Evolutionary conservation across 352 stramenopile genomes (phyloP), one percentile per base, ranked within the genome.

Genomic region (Achlya hypogyna): DNA sequence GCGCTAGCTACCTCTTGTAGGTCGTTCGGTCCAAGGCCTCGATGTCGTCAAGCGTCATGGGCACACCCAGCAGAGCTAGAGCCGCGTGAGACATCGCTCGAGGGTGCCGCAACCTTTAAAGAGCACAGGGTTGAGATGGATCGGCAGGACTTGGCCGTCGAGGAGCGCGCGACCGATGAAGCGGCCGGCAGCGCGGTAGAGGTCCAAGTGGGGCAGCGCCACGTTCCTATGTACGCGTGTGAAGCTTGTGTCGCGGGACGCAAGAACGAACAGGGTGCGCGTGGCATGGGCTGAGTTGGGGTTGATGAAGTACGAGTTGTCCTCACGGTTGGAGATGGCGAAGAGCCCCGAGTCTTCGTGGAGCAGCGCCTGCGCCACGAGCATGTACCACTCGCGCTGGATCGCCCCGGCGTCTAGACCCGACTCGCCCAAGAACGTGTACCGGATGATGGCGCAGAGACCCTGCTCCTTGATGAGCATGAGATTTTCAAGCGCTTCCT

Each of bases 341-440:
- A 93, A 93, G 22, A 93, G 73, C 1, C 84, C 84, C 10, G 90
- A 60, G n/a, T 75, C 73, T 35, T 91, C 82, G 65, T 90, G 78
- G 16, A 93, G 89, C 51, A 93, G 80, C 16, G 88, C 79, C 34
- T 89, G 78, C 53, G 74, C 85, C 23, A 91, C 75, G 29, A 93
- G 67, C 20, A 90, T 62, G 63, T 87, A 93, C 84, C 84, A 93
- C 65, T 93, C 84, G 20, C 84, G 81, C 70, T 91, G 81, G 25
- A 93, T 64, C 1, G 82, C 84, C 9, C 84, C 84, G 22, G 84
- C 84, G 47, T 93, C 84, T 53, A 93, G 87, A 16, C 82, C 84
- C 22, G 79, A 70, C 69, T 93, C 84, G 4, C 82, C 84, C 5
- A 93, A 71, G 64, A 97, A 97, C 71, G 96, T 83, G 66, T 95